Evolutionary conservation across 179 eudicot species (phyloP).

Genomic region (Nepenthes alata): DNA sequence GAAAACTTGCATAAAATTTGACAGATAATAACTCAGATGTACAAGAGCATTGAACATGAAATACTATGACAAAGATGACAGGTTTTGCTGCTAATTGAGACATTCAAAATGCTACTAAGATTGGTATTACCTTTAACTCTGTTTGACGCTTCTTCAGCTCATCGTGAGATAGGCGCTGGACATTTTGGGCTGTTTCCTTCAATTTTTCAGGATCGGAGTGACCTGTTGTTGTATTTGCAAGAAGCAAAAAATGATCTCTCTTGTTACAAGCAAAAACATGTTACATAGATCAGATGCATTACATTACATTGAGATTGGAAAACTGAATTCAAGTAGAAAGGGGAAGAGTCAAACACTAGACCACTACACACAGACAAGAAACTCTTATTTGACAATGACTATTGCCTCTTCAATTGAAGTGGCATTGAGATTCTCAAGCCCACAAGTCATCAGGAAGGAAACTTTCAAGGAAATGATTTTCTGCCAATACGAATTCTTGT

Average conservation of each 20-base stretch:
- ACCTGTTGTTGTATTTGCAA: slow-evolving; percentile 39
- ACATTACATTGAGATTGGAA: background rate
- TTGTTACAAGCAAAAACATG: background rate
- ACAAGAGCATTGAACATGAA: background rate
- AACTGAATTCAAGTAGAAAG: no score
- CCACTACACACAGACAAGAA: no score
- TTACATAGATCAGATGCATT: background rate
- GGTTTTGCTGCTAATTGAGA: no score
- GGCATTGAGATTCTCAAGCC: no score
- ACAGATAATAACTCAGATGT: background rate
- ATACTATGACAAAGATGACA: no score
- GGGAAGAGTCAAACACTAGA: no score
- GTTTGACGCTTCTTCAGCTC: slow-evolving; percentile 61
- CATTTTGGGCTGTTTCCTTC: slow-evolving; percentile 53
- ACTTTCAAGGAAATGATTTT: no score
- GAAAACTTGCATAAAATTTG: background rate
- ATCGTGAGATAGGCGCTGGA: slow-evolving; percentile 50
- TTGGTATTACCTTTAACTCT: slow-evolving; percentile 55
- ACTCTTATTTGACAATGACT: no score
- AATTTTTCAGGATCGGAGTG: slow-evolving; percentile 86
- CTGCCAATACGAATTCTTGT: no score
- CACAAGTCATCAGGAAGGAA: no score
- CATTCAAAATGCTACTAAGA: background rate
- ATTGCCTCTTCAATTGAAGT: no score
- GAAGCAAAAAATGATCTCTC: background rate